Evolutionary conservation across 371 early-diverging fungal genomes (phyloP), one percentile per base, ranked within the genome.

Genomic region (Lichtheimia ramosa): DNA sequence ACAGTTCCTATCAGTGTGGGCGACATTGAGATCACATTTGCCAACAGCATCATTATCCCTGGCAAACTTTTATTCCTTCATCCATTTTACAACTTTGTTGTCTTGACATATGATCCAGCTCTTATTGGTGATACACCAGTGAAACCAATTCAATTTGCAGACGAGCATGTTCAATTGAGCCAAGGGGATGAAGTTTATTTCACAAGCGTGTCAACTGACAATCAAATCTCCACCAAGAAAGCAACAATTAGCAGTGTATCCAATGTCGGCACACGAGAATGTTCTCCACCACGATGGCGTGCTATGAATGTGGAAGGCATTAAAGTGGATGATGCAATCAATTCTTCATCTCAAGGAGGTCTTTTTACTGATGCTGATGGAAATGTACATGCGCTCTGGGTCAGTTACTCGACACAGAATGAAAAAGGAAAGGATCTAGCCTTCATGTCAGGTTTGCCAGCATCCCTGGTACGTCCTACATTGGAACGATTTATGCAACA

Each of bases 71-170:
- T 88, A 13, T 89, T 88, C 51, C 66, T 89, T 16, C 90, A 90
- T 52, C 95, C 94, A 2, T 81, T 85, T 2, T 90, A 92, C 66
- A 95, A 93, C 81, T 88, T 88, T 68, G 85, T 87, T 2, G 66
- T 95, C 7, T 58, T 95, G 8, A 73, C 76, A 15, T 95, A 92
- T 64, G 89, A 93, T 52, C 79, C 93, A 49, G 50, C 43, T 3
- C 71, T 87, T 46, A 67, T 94, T 40, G 93, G 88, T 1, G 72
- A 78, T 1, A 92, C 95, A 3, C 88, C 89, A 7, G 89, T 92
- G 18, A 69, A 73, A 43, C 71, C 89, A 1, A 64, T 82, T 20
- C 70, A 68, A 15, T 69, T 86, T 43, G 87, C 87, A 52, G 66
- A 67, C 49, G 66, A 63, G 43, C 0, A 34, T 34, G 10, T 34